These are phyloP conservation scores for Penicillium janthinellum DNA, from an alignment of 2,329 filamentous ascomycete species.

Conservation along the genomic window DNA sequence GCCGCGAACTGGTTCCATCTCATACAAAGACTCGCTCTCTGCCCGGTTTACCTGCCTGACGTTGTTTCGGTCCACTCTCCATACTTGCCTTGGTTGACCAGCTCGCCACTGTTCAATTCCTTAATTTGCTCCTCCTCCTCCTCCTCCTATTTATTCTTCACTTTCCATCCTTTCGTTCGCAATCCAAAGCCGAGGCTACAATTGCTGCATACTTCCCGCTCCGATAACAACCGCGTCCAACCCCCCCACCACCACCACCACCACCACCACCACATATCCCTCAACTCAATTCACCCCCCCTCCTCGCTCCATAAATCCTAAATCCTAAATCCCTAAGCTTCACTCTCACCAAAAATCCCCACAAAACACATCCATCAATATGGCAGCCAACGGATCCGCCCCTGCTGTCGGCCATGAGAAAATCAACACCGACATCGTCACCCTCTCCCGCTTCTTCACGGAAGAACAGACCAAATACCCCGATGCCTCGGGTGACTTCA, in stretches of 20 bases:
- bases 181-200: conserved; percentile 5
- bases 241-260: neutral
- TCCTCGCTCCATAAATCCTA: neutral
- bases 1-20: neutral
- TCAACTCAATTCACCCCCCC: neutral
- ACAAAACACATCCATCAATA: conserved; percentile 20
- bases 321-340: neutral
- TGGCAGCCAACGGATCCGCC: conserved; percentile 46
- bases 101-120: neutral
- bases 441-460: conserved; percentile 90
- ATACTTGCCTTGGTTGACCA: conserved; percentile 7
- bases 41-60: conserved; percentile 13
- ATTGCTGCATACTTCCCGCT: conserved; percentile 4
- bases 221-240: conserved; percentile 7
- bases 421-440: conserved; percentile 95
- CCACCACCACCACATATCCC: neutral
- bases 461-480: conserved; percentile 93
- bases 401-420: conserved; percentile 67
- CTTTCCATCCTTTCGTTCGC: neutral
- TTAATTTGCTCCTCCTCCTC: too few relatives aligned
- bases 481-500: conserved; percentile 97
- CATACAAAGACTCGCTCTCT: conserved; percentile 20
- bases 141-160: neutral
- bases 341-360: neutral
- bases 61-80: conserved; percentile 5